Conservation (phyloP, 139 green algal species). For the Chlorella ohadii region DNA sequence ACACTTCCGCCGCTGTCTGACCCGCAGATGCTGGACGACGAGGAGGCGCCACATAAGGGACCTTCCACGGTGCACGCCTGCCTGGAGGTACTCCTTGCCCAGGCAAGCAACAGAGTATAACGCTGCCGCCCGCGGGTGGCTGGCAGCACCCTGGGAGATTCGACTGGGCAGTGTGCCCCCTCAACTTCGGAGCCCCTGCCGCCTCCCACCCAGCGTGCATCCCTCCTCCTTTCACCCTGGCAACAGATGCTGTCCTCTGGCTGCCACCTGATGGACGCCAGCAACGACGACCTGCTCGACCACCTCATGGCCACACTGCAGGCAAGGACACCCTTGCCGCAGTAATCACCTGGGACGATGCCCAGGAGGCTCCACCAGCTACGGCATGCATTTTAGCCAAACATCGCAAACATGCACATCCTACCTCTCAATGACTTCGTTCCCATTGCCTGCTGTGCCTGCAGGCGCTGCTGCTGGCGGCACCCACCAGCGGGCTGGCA, state of each 20-base stretch:
- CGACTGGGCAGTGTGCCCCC: neutral
- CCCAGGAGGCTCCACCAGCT: too few species aligned
- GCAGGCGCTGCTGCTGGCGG: neutral
- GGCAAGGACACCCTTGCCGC: too few species aligned
- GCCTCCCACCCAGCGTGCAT: neutral
- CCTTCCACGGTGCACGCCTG: neutral
- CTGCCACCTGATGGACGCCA: neutral
- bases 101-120: neutral
- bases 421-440: too few species aligned
- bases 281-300: neutral
- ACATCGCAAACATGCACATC: too few species aligned
- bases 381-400: too few species aligned
- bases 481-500: neutral
- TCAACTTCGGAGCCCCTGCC: neutral
- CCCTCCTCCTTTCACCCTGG: too few species aligned
- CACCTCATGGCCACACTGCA: neutral
- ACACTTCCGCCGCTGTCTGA: too few species aligned
- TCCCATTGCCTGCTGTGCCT: neutral
- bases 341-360: too few species aligned
- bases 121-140: neutral
- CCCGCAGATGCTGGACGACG: too few species aligned
- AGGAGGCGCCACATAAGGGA: neutral
- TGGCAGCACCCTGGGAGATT: neutral
- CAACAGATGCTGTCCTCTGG: slow-evolving; percentile 9
- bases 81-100: neutral